Evolutionary conservation across 1,139 yeast species (phyloP), one percentile per base, ranked within the genome.

Genomic region (Hyphopichia pseudoburtonii): DNA sequence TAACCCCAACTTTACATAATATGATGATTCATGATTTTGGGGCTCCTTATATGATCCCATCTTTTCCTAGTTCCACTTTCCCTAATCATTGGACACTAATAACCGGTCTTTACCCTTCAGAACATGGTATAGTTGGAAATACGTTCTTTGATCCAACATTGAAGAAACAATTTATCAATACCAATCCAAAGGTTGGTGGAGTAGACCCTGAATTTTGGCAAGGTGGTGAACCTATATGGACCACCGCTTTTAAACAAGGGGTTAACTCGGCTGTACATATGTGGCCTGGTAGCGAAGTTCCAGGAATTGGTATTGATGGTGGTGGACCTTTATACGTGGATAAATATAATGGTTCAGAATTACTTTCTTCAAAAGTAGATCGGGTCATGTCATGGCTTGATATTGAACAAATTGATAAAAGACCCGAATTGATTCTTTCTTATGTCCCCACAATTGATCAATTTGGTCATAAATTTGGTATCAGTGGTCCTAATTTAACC

Each of bases 231-330:
- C 95, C 97, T 0, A 57, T 89, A 19, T 89, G 97, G 97, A 65
- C 71, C 32, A 86, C 95, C 0, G 89, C 94, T 0, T 66, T 67
- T 18, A 57, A 58, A n/a, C 86, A 84, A 43, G 82, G 80, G 1
- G 74, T 86, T 4, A 67, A 67, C 11, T 66, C 85, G 2, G 95
- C 94, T 0, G 82, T 87, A n/a, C 96, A 89, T 57, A 88, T 89
- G 96, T 89, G 95, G 95, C 96, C 97, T 0, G 96, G 96, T 1
- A 81, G 89, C 43, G 95, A 87, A 50, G 94, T 83, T 3, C 73
- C 70, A 37, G 68, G 78, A 3, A 47, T 65, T 3, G 72, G 71
- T 5, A 63, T 62, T 24, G 28, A 15, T 11, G 56, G 54, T 40
- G 65, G 60, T 43, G 70, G 66, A n/a, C 85, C 84, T 3, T 47